Percentiles rank a stretch among this genome's conserved stretches.
Conservation (phyloP, 2,329 filamentous ascomycete species). For the Trichoderma sp. region DNA sequence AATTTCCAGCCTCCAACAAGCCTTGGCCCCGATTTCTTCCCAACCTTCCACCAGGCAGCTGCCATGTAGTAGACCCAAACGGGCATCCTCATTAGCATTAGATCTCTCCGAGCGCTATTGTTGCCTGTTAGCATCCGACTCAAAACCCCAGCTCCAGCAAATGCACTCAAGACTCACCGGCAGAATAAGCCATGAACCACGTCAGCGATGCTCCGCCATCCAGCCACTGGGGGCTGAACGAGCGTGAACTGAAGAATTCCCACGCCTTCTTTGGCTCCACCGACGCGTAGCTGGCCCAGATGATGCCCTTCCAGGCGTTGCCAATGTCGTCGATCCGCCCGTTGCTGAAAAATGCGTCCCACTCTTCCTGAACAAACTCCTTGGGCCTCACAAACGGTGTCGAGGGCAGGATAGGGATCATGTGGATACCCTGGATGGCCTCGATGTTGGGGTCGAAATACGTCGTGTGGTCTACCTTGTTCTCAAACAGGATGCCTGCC, state of each 20-base stretch:
- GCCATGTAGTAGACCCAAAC: not conserved
- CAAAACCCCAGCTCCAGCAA: slow-evolving; percentile 25
- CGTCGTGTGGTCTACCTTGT: slow-evolving; percentile 91
- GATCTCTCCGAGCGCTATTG: slow-evolving; percentile 26
- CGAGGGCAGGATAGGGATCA: slow-evolving; percentile 73
- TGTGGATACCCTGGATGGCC: slow-evolving; percentile 78
- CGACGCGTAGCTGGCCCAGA: slow-evolving; percentile 81
- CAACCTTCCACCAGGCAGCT: not conserved
- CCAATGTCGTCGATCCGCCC: slow-evolving; percentile 65
- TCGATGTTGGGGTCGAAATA: slow-evolving; percentile 78
- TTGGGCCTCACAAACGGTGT: slow-evolving; percentile 67
- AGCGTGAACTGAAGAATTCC: slow-evolving; percentile 69
- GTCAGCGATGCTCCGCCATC: slow-evolving; percentile 83
- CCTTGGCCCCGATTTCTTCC: not conserved
- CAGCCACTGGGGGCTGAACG: slow-evolving; percentile 69
- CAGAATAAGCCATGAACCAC: slow-evolving; percentile 81
- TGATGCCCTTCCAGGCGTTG: slow-evolving; percentile 83
- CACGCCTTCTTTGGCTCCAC: slow-evolving; percentile 71
- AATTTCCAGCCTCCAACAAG: not conserved
- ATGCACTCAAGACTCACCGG: slow-evolving; percentile 57
- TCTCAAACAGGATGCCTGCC: slow-evolving; percentile 78
- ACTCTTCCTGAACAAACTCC: slow-evolving; percentile 79
- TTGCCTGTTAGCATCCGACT: slow-evolving; percentile 15
- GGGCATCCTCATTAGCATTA: slow-evolving; percentile 6
- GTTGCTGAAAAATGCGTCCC: slow-evolving; percentile 74